phyloP scores from a whole-genome alignment of 2,329 filamentous ascomycete species.

The Harringtonia aguacate region DNA sequence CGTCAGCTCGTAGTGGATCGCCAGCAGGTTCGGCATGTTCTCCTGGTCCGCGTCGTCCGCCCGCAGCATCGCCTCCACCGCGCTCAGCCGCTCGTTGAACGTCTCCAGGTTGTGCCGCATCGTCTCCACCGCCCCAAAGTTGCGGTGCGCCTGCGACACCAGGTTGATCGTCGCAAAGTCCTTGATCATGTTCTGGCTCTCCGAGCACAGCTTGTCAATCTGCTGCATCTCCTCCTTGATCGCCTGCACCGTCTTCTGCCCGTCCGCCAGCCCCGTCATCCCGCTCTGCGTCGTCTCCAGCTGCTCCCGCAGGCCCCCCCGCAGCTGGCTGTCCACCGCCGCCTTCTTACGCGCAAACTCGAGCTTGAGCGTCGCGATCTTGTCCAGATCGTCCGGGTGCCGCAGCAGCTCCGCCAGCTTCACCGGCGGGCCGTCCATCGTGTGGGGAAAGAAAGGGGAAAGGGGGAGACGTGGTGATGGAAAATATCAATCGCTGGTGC shows the following conservation, averaged over 20 bases:
- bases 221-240: conserved; percentile 99
- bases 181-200: conserved; percentile 93
- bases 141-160: conserved; percentile 88
- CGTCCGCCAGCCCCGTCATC: conserved; percentile 80
- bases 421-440: conserved; percentile 58
- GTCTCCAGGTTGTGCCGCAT: conserved; percentile 87
- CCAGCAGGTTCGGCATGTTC: conserved; percentile 83
- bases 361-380: conserved; percentile 77
- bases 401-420: conserved; percentile 89
- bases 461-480: neutral
- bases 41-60: conserved; percentile 79
- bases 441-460: conserved; percentile 3
- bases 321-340: conserved; percentile 81
- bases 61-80: conserved; percentile 66
- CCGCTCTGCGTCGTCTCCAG: conserved; percentile 89
- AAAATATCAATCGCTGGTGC: neutral
- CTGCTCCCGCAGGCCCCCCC: conserved; percentile 80
- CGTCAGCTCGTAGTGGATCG: conserved; percentile 85
- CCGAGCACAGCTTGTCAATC: conserved; percentile 93
- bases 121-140: conserved; percentile 86
- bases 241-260: conserved; percentile 79
- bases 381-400: conserved; percentile 94
- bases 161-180: conserved; percentile 91
- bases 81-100: conserved; percentile 67
- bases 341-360: conserved; percentile 93